Evolutionary conservation across 805 yeast genomes (phyloP).

Genomic region (Wickerhamomyces tratensis): DNA sequence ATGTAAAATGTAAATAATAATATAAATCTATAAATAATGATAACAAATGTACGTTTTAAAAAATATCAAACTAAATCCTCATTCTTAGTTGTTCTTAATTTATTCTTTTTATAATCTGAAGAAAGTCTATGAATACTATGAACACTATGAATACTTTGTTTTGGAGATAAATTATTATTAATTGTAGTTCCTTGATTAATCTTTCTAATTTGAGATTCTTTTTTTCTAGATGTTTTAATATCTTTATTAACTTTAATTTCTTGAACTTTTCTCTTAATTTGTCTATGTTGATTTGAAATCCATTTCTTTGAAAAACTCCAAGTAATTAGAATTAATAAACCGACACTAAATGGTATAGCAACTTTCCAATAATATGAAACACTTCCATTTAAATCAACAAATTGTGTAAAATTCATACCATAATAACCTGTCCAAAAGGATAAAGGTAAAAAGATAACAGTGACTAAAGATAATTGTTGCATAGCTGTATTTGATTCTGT

Average conservation of each 20-base stretch:
- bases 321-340: slow-evolving; percentile 25
- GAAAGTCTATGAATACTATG: no score
- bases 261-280: slow-evolving; percentile 1
- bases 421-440: slow-evolving; percentile 55
- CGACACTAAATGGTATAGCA: slow-evolving; percentile 28
- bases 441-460: slow-evolving; percentile 49
- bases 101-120: no score
- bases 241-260: background rate
- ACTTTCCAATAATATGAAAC: slow-evolving; percentile 22
- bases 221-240: background rate
- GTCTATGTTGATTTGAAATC: background rate
- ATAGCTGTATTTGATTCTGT: slow-evolving; percentile 47
- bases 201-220: background rate
- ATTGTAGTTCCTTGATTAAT: no score
- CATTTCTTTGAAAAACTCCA: slow-evolving; percentile 11
- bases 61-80: no score
- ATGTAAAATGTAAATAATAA: no score
- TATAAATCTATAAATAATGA: no score
- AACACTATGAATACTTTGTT: no score
- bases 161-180: no score
- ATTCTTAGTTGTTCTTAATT: no score
- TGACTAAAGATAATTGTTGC: slow-evolving; percentile 41
- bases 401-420: slow-evolving; percentile 33
- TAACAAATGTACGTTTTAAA: no score
- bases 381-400: slow-evolving; percentile 22